Evolutionary conservation across 2,329 filamentous ascomycete species (phyloP).

Genomic region (Colletotrichum lindemuthianum): DNA sequence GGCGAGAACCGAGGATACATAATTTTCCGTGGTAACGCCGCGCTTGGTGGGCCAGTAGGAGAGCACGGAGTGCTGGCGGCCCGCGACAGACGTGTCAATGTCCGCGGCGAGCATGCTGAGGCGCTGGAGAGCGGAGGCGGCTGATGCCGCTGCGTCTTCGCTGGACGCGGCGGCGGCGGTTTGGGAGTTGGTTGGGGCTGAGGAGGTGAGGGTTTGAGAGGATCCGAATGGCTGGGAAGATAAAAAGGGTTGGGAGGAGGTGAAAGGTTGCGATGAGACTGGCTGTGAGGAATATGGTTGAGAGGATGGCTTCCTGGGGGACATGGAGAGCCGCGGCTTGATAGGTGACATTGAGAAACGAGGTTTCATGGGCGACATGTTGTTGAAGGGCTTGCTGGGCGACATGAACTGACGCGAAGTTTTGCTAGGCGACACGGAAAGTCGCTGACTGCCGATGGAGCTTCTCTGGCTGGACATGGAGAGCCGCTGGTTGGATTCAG

Average conservation of each 20-base stretch:
- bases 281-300: slow-evolving; percentile 1
- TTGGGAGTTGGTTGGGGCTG: too few species aligned
- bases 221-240: slow-evolving; percentile 9
- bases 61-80: slow-evolving; percentile 42
- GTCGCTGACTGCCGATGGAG: slow-evolving; percentile 15
- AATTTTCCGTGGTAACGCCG: slow-evolving; percentile 47
- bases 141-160: neutral
- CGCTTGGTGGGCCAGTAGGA: slow-evolving; percentile 52
- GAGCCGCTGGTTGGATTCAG: slow-evolving; percentile 12
- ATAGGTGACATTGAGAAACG: slow-evolving; percentile 24
- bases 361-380: slow-evolving; percentile 12
- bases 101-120: slow-evolving; percentile 33
- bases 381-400: slow-evolving; percentile 8
- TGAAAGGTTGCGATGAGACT: slow-evolving; percentile 10
- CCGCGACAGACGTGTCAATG: slow-evolving; percentile 9
- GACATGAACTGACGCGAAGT: slow-evolving; percentile 4
- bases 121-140: slow-evolving; percentile 31
- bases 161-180: neutral
- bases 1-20: slow-evolving; percentile 51
- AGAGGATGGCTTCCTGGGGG: slow-evolving; percentile 6
- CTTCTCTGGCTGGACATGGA: slow-evolving; percentile 12
- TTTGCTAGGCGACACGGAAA: slow-evolving; percentile 17
- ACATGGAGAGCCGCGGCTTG: slow-evolving; percentile 21
- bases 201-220: too few species aligned
- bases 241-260: slow-evolving; percentile 6